Base-by-base conservation (phyloP, 2,329 filamentous ascomycete species). In the Fusarium oxysporum region DNA sequence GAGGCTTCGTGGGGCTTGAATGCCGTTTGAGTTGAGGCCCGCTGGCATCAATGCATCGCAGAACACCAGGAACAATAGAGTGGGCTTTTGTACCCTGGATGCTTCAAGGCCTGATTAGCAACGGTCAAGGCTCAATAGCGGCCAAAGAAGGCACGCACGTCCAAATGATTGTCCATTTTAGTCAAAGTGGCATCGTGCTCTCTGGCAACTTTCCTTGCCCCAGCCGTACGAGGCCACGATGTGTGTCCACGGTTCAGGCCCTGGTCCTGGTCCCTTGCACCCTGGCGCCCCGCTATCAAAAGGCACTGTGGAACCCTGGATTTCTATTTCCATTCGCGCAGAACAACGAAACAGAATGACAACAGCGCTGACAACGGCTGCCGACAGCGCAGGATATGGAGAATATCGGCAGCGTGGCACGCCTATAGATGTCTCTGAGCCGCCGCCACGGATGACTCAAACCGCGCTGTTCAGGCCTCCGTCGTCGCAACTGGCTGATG, bases 391-490 rank as follows among this genome's bases (percentile, higher is more conserved):
- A 73, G 55, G 71, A 58, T 58, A 70, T 70, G 62, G 70, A 57
- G 56, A 73, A 58, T 38, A 38, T 67, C 33, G 44, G 41, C 59
- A 67, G 70, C 70, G 66, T 73, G 66, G 67, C 70, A 73, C 55
- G 55, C 61, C 40, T 65, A 35, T 30, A 57, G 56, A 63, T 50
- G 25, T 38, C 59, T 44, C 71, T 73, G 71, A 73, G 70, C 71
- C 71, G 71, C 71, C 70, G 62, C 71, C 70, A 73, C 62, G 47
- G 62, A 71, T 73, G 62, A 68, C 67, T 74, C 67, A 62, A 74
- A 33, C 35, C 44, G 40, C 23, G 41, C 38, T 61, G 38, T 51
- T 51, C 71, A 58, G 62, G 68, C 71, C 58, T 74, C 71, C 55
- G 47, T 51, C 47, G 47, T 67, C 56, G 62, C 71, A 68, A 68